A percentile compares a stretch with the other conserved stretches of the same genome.
Conservation (phyloP, 2,329 filamentous ascomycete species). For the Claviceps lovelessii region DNA sequence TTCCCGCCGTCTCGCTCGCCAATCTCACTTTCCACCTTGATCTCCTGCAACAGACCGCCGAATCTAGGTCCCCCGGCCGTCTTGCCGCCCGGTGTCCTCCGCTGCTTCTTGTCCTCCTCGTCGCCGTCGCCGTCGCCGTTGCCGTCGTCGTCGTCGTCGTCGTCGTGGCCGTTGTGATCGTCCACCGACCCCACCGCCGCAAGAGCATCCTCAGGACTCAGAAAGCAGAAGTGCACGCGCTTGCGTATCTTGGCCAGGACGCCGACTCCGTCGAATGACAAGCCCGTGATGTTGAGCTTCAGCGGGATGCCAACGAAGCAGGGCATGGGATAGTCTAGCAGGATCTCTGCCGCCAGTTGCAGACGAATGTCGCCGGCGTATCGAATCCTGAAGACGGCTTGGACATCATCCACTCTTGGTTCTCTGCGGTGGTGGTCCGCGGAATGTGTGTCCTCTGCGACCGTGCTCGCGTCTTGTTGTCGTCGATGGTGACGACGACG, state of each 20-base stretch:
- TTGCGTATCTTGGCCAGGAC: conserved; percentile 84
- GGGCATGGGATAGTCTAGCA: conserved; percentile 96
- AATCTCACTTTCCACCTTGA: conserved; percentile 94
- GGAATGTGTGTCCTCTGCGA: conserved; percentile 16
- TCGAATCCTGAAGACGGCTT: conserved; percentile 79
- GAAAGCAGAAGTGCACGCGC: conserved; percentile 82
- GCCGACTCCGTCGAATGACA: conserved; percentile 90
- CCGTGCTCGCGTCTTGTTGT: conserved; percentile 12
- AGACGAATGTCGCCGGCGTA: conserved; percentile 81
- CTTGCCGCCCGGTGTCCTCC: conserved; percentile 11
- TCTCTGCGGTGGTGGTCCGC: conserved; percentile 39
- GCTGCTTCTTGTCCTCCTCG: not conserved
- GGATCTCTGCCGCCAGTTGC: conserved; percentile 82
- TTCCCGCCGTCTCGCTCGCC: conserved; percentile 81
- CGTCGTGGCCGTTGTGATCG: conserved; percentile 5
- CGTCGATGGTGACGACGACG: not conserved
- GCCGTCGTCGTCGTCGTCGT: conserved; percentile 9
- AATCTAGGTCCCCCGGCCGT: conserved; percentile 25
- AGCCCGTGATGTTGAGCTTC: conserved; percentile 83
- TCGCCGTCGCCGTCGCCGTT: conserved; percentile 1
- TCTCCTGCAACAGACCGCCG: conserved; percentile 76
- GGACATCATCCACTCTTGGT: conserved; percentile 69
- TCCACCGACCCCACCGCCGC: conserved; percentile 47
- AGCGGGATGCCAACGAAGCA: conserved; percentile 94
- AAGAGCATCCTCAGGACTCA: conserved; percentile 81